Evolutionary conservation across 2,329 filamentous ascomycete species (phyloP).

Genomic region (Talaromyces sp.): DNA sequence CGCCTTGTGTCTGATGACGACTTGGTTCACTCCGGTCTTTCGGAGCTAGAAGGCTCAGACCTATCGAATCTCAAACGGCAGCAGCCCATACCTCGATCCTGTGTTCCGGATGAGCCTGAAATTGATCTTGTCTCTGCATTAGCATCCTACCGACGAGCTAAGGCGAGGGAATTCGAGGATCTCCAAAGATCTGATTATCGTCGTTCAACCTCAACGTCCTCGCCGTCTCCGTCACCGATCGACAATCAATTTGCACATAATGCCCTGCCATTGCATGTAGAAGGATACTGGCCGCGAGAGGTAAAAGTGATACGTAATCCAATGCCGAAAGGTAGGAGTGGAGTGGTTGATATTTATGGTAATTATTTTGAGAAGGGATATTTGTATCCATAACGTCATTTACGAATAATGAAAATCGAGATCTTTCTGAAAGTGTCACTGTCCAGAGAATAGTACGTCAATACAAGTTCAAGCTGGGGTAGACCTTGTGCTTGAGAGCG

Average conservation of each 20-base stretch:
- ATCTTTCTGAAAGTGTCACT: background rate
- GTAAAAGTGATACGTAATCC: constrained; percentile 54
- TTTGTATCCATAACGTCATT: constrained; percentile 42
- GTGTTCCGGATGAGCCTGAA: constrained; percentile 21
- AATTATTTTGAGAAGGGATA: constrained; percentile 54
- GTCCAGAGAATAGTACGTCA: background rate
- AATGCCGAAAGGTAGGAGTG: constrained; percentile 37
- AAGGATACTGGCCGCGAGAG: constrained; percentile 59
- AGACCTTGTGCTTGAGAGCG: background rate
- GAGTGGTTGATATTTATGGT: constrained; percentile 51
- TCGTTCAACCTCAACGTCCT: constrained; percentile 4
- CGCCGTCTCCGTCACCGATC: constrained; percentile 19
- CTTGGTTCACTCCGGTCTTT: constrained; percentile 20
- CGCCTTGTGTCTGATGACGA: constrained; percentile 35
- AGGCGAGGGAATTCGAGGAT: constrained; percentile 49
- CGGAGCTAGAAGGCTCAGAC: constrained; percentile 19
- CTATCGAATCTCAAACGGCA: background rate
- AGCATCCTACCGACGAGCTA: constrained; percentile 51
- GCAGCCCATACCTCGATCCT: constrained; percentile 7
- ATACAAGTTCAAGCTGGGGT: background rate
- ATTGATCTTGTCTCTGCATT: constrained; percentile 54
- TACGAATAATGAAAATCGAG: background rate
- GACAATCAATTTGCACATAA: constrained; percentile 21
- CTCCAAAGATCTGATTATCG: constrained; percentile 27
- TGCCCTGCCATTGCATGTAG: constrained; percentile 41